Evolutionary conservation across 1,139 yeast species (phyloP).

Genomic region (Lodderomyces margitis): DNA sequence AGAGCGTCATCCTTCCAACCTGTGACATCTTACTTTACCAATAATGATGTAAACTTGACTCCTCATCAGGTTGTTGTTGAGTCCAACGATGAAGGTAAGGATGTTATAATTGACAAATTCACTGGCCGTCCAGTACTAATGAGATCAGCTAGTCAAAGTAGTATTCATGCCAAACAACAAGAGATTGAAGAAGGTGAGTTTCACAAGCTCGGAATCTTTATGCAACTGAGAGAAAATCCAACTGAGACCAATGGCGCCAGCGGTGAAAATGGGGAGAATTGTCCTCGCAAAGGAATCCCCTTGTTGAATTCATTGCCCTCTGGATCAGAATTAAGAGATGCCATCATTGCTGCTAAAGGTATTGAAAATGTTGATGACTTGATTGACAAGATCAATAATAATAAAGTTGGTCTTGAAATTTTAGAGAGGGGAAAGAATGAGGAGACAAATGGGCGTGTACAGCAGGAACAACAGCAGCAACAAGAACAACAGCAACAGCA

Average conservation of each 20-base stretch:
- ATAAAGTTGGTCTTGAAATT: conserved; percentile 51
- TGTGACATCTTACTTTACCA: conserved; percentile 7
- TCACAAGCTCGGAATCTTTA: conserved; percentile 77
- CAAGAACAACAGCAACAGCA: conserved; percentile 3
- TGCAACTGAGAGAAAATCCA: conserved; percentile 51
- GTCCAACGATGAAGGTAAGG: conserved; percentile 51
- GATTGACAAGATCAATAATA: conserved; percentile 60
- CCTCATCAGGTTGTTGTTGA: conserved; percentile 74
- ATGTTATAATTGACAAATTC: conserved; percentile 58
- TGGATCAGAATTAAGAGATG: conserved; percentile 73
- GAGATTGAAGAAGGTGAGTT: conserved; percentile 92
- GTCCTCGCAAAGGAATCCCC: conserved; percentile 22
- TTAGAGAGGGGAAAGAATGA: conserved; percentile 2
- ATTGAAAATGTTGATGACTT: conserved; percentile 68
- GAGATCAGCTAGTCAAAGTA: conserved; percentile 63
- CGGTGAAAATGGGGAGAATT: neutral
- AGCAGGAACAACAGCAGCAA: neutral
- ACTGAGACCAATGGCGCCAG: conserved; percentile 10
- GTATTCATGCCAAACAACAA: conserved; percentile 66
- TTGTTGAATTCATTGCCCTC: conserved; percentile 55
- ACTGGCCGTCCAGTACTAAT: conserved; percentile 73
- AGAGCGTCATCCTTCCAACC: conserved; percentile 17
- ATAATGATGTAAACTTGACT: conserved; percentile 23
- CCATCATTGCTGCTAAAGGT: conserved; percentile 76
- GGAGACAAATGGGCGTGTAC: neutral